These are phyloP conservation scores for Grosmannia clavigera DNA, from an alignment of 2,329 filamentous ascomycete genomes.

Conservation along the genomic window DNA sequence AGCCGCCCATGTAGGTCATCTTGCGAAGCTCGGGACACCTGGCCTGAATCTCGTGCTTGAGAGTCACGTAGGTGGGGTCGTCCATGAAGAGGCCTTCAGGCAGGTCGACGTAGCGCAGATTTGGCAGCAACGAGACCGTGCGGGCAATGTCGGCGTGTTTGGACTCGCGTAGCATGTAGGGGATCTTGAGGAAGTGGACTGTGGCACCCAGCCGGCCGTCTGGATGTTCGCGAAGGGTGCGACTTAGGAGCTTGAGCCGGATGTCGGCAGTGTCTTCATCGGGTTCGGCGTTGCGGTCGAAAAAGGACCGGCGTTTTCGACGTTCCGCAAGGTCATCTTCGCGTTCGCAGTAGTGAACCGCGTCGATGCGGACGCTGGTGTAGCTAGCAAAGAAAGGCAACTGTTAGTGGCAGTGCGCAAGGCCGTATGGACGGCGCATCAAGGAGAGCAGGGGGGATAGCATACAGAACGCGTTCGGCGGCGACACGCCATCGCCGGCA, in stretches of 20 bases:
- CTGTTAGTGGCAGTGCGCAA: neutral
- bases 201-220: slow-evolving; percentile 51
- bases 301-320: slow-evolving; percentile 61
- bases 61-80: slow-evolving; percentile 58
- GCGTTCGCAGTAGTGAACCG: slow-evolving; percentile 85
- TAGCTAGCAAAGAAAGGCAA: slow-evolving; percentile 42
- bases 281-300: slow-evolving; percentile 65
- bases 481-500: slow-evolving; percentile 56
- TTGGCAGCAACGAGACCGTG: slow-evolving; percentile 72
- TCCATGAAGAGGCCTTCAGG: slow-evolving; percentile 80
- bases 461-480: slow-evolving; percentile 42
- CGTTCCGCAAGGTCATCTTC: slow-evolving; percentile 71
- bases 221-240: slow-evolving; percentile 68
- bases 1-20: slow-evolving; percentile 72
- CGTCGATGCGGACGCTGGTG: slow-evolving; percentile 80
- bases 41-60: slow-evolving; percentile 75
- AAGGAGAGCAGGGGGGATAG: slow-evolving; percentile 12
- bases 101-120: slow-evolving; percentile 79
- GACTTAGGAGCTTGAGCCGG: slow-evolving; percentile 65
- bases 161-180: slow-evolving; percentile 89
- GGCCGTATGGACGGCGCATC: neutral
- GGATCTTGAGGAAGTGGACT: slow-evolving; percentile 73
- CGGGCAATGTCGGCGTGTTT: slow-evolving; percentile 74
- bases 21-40: slow-evolving; percentile 75
- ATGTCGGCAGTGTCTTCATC: slow-evolving; percentile 70